These are phyloP conservation scores for Trichosporon sp. DNA, from an alignment of 1,284 basidiomycete genomes.

Conservation along the genomic window DNA sequence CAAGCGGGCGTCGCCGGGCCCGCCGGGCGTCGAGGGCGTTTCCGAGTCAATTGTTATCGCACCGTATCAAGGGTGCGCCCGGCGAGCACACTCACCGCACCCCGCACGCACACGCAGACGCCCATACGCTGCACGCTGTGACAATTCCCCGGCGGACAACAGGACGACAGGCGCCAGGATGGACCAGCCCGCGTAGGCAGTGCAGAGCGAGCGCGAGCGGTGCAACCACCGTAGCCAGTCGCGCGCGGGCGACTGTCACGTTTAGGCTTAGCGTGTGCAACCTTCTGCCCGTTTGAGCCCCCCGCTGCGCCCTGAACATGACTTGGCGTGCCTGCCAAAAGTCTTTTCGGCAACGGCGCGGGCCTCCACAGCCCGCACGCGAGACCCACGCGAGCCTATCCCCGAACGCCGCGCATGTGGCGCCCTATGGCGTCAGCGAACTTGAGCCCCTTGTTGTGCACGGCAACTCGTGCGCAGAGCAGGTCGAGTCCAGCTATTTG, in stretches of 20 bases:
- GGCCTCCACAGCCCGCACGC: neutral
- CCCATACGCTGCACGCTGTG: neutral
- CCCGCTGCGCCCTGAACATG: neutral
- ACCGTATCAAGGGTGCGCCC: neutral
- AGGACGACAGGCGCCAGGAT: no score
- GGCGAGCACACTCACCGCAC: neutral
- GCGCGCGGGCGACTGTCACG: neutral
- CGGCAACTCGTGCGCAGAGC: no score
- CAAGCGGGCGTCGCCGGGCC: no score
- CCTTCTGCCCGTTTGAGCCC: neutral
- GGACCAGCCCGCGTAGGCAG: neutral
- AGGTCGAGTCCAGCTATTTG: conserved; percentile 10
- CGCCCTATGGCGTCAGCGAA: neutral
- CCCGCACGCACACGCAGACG: no score
- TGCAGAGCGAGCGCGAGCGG: neutral
- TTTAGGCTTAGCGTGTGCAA: neutral
- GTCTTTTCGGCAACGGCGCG: neutral
- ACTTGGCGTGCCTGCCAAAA: neutral
- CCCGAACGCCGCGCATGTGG: neutral
- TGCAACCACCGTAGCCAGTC: no score
- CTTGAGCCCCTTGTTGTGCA: neutral
- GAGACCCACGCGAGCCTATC: neutral
- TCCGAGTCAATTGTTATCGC: neutral
- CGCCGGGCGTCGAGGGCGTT: no score
- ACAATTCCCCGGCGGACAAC: neutral